Evolutionary conservation across 345 rosid species (phyloP).

Genomic region (Abelmoschus esculentus): DNA sequence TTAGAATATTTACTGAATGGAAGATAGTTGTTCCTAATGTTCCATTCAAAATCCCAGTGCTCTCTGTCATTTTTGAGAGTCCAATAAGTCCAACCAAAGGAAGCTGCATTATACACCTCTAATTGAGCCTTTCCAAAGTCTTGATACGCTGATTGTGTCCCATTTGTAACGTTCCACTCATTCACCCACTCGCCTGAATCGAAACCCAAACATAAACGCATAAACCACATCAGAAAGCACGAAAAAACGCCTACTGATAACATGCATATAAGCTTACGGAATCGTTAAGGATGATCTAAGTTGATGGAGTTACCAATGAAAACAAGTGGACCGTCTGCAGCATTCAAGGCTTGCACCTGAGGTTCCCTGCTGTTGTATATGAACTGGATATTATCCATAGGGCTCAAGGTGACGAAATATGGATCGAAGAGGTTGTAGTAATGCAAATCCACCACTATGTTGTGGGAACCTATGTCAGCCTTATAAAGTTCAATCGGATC

Average conservation of each 20-base stretch:
- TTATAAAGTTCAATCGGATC: conserved; percentile 60
- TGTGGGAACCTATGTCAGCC: conserved; percentile 49
- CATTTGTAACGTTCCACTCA: conserved; percentile 54
- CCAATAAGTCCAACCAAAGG: conserved; percentile 83
- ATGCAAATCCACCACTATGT: conserved; percentile 64
- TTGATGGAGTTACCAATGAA: conserved; percentile 37
- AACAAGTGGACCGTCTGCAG: conserved; percentile 47
- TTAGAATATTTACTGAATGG: conserved; percentile 37
- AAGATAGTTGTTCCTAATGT: conserved; percentile 49
- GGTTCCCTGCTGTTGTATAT: conserved; percentile 46
- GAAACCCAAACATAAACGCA: neutral
- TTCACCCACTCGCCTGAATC: conserved; percentile 75
- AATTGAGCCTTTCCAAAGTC: conserved; percentile 54
- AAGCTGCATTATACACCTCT: conserved; percentile 56
- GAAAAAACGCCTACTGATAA: neutral
- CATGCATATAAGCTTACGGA: neutral
- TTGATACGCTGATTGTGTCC: conserved; percentile 51
- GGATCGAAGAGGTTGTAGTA: conserved; percentile 63
- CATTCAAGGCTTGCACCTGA: conserved; percentile 44
- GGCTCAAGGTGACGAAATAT: conserved; percentile 45
- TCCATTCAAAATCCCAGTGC: conserved; percentile 88
- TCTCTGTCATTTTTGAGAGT: conserved; percentile 55
- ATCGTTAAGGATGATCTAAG: neutral
- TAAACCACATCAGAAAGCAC: neutral
- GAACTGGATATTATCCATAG: conserved; percentile 43